Evolutionary conservation across 2,329 filamentous ascomycete species (phyloP).

Genomic region (Calonectria ilicicola): DNA sequence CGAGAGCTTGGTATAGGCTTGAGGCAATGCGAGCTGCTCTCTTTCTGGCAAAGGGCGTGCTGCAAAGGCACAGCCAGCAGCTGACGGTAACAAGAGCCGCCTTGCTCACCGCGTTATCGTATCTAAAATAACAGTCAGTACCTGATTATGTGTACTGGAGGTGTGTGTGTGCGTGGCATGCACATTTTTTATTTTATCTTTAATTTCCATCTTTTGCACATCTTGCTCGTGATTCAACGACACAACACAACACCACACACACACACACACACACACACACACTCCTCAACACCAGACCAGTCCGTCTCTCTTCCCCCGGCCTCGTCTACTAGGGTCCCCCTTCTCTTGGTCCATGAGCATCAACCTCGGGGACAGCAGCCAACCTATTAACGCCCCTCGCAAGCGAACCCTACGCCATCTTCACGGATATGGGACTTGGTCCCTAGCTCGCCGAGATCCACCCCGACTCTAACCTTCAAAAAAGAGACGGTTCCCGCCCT

Average conservation of each 20-base stretch:
- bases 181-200: background rate
- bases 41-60: background rate
- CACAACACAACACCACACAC: too few relatives aligned
- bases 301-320: background rate
- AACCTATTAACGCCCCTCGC: background rate
- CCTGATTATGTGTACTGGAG: too few relatives aligned
- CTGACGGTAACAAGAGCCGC: slow-evolving; percentile 2
- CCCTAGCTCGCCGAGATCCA: slow-evolving; percentile 16
- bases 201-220: background rate
- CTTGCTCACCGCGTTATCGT: background rate
- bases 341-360: background rate
- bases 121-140: too few relatives aligned
- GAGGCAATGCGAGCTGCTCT: background rate
- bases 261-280: too few relatives aligned
- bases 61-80: background rate
- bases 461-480: slow-evolving; percentile 4
- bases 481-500: slow-evolving; percentile 21
- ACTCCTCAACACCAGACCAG: background rate
- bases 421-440: background rate
- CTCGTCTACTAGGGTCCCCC: background rate
- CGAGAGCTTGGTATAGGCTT: background rate
- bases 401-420: slow-evolving; percentile 7
- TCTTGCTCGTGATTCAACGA: background rate
- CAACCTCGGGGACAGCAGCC: slow-evolving; percentile 4
- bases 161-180: background rate